Percentiles rank a stretch among this genome's conserved stretches.
phyloP scores from a whole-genome alignment of 2,329 filamentous ascomycete genomes.

The Fusarium buxicola region DNA sequence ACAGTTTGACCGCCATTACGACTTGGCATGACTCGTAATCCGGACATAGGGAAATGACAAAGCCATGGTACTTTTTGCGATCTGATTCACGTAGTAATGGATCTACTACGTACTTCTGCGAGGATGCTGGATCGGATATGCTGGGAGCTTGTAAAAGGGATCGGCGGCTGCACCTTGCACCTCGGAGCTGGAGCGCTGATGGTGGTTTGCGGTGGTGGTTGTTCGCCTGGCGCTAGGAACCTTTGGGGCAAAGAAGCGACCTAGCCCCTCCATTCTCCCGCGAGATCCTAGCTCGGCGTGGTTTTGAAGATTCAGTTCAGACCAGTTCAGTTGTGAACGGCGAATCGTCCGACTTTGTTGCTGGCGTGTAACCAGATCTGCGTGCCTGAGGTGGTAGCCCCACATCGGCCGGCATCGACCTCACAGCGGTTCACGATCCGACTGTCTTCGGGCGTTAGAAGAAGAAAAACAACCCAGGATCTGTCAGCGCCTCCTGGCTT shows the following conservation, averaged over 20 bases:
- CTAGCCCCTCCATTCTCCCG: constrained; percentile 7
- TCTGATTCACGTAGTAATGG: constrained; percentile 11
- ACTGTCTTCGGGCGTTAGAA: constrained; percentile 36
- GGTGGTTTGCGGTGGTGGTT: too few relatives aligned
- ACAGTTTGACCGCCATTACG: neutral
- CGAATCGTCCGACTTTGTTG: constrained; percentile 8
- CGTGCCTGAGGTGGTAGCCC: neutral
- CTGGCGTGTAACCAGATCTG: constrained; percentile 12
- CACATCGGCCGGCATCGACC: constrained; percentile 5
- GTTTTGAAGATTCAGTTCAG: constrained; percentile 24
- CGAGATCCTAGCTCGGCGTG: constrained; percentile 30
- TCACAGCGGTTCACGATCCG: constrained; percentile 19
- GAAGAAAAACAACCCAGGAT: too few relatives aligned
- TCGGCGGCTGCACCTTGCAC: too few relatives aligned
- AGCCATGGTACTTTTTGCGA: constrained; percentile 1
- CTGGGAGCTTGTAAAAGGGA: constrained; percentile 15
- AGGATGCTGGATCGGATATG: constrained; percentile 10
- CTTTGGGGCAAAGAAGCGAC: constrained; percentile 6
- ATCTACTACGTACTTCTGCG: too few relatives aligned
- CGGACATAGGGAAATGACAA: neutral
- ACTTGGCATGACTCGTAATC: neutral
- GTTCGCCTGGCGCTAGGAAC: constrained; percentile 1
- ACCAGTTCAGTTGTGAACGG: constrained; percentile 13
- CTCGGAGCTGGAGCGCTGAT: too few relatives aligned
- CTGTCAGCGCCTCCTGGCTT: too few relatives aligned